Base-by-base conservation (phyloP, 352 stramenopile genomes). In the Pythium insidiosum region DNA sequence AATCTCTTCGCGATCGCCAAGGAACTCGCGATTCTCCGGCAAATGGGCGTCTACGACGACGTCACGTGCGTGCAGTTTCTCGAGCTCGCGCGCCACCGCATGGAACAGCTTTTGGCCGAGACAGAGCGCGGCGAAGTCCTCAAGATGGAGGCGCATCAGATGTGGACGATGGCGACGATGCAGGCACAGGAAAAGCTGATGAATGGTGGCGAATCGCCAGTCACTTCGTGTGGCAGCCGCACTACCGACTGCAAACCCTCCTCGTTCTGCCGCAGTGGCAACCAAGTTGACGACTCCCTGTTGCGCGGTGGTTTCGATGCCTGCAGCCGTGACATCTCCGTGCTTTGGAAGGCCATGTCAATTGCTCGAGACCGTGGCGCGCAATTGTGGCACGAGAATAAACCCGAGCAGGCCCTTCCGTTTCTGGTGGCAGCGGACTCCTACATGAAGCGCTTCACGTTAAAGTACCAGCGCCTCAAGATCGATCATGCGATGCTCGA, bases 371-470 rank as follows among this genome's bases (percentile, higher is more conserved):
- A 89, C 38, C 79, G 78, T 28, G 79, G 79, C 25, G 79, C 79
- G 3, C 76, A 89, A 50, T 59, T 92, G 7, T 92, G 79, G 79
- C 79, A 92, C 57, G 79, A 89, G 33, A 88, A 88, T 69, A 88
- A 88, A 51, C 75, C 67, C 11, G 79, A 92, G 42, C 73, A 89
- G 53, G 79, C 79, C 16, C 56, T 92, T 20, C 69, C 76, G 0
- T 85, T 92, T 55, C 61, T 92, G 18, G 64, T 89, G 7, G 74
- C 76, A 5, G 78, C 79, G 12, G 79, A 92, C 43, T 88, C 78
- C 34, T 92, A 92, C 73, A 89, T 92, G 79, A 88, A 88, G 57
- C 79, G 79, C 45, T 92, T 92, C 56, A 87, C 78, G 46, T 66
- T 89, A 59, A 89, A 92, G 63, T 87, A 86, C 50, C 76, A 92